Base-by-base conservation (phyloP, 805 yeast species). In the Myxozyma mucilagina region DNA sequence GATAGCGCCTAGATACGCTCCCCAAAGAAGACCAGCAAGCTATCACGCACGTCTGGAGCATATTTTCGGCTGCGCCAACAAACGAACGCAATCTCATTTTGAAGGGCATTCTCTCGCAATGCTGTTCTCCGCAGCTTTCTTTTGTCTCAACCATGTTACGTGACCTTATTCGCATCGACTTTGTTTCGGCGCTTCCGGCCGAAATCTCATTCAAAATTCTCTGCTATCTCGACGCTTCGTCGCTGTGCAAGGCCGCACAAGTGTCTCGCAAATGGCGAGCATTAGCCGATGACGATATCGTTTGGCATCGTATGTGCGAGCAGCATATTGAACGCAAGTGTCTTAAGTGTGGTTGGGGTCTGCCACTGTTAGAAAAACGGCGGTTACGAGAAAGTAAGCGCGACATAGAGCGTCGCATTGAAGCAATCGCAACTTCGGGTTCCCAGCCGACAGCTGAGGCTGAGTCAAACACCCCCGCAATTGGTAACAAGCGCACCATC, bases 341-440 rank as follows among this genome's bases (percentile, higher is more conserved):
- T 76, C 96, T 97, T 43, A 90, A 90, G 71, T 94, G 99, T 76
- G 99, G 99, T 14, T 94, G 99, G 99, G 99, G 99, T 4, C 79
- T 94, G 66, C 99, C 99, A 2, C 77, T 94, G 61, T 83, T 94
- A 84, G 97, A 91, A 70, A 90, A 91, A 85, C 88, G 71, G 55
- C 68, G 79, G 29, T 69, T 74, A 24, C 67, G 74, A 31, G 73
- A 72, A 49, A 65, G 73, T 51, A 58, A 58, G 59, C 56, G 57
- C 41, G 64, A 56, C 36, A 64, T 65, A 16, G 61, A 65, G 56
- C 50, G 60, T 39, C 62, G 64, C 6, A 32, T 55, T 5, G 53
- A 54, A 18, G 11, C 8, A 14, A 18, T 47, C 20, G 16, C 53
- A 20, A 36, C 39, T 43, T 38, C 56, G 2, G 4, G 29, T 42